phyloP scores from a whole-genome alignment of 139 green algal species.

The Chlamydomonas asymmetrica region DNA sequence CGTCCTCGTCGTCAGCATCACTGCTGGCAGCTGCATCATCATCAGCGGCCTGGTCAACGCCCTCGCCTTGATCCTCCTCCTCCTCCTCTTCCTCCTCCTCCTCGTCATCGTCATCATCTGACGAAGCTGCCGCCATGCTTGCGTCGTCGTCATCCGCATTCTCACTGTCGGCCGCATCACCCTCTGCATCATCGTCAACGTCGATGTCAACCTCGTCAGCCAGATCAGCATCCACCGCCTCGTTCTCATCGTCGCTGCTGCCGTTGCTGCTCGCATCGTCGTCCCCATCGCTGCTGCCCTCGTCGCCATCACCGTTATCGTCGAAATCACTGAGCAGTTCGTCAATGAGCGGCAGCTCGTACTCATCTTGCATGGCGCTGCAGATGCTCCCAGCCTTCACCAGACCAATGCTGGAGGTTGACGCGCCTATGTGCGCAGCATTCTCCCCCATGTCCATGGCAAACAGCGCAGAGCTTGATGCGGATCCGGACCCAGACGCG shows the following conservation, averaged over 20 bases:
- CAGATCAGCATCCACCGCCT: not conserved
- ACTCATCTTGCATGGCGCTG: not conserved
- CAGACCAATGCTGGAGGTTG: not conserved
- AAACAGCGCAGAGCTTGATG: not conserved
- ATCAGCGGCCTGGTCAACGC: not conserved
- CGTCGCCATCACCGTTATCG: not conserved
- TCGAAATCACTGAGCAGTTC: not conserved
- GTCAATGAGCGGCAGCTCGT: not conserved
- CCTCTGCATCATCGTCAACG: not conserved
- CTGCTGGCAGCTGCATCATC: not conserved
- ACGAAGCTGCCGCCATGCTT: not conserved
- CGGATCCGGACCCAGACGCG: too few relatives aligned
- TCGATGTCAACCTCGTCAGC: not conserved
- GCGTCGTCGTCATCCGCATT: not conserved
- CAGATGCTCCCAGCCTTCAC: not conserved
- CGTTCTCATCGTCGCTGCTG: not conserved
- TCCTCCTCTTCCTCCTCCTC: not conserved
- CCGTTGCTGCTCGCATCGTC: not conserved
- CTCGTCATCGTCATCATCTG: not conserved
- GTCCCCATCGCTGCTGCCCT: not conserved
- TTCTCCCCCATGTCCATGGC: not conserved
- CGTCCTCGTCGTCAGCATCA: conserved; percentile 2
- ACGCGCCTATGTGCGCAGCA: not conserved
- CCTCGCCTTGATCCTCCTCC: not conserved
- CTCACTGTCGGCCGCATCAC: not conserved